Percentiles rank a stretch among this genome's conserved stretches.
Conservation (phyloP, 495 filamentous ascomycete species). For the Staphylotrichum tortipilum region DNA sequence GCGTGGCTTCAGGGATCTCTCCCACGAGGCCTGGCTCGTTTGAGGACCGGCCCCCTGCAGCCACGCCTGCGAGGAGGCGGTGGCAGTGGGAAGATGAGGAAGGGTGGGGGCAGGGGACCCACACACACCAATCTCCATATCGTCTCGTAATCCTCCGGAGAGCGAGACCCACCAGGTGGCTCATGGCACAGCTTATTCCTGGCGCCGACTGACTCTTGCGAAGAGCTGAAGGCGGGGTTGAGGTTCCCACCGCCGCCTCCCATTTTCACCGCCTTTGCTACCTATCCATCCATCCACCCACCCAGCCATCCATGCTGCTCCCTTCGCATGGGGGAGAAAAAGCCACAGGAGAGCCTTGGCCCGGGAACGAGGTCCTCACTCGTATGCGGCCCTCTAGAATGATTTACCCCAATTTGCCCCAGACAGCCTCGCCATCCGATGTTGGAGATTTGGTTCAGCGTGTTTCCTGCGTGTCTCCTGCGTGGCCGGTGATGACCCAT, state of each 20-base stretch:
- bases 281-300: no score
- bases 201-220: conserved; percentile 1
- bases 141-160: not conserved
- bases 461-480: no score
- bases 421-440: no score
- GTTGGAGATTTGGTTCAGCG: no score
- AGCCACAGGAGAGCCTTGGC: no score
- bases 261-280: not conserved
- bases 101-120: no score
- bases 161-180: conserved; percentile 1
- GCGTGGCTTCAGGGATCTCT: conserved; percentile 31
- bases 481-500: no score
- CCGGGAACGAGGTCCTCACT: no score
- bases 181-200: conserved; percentile 1
- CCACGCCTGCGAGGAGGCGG: not conserved
- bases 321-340: no score
- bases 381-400: no score
- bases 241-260: not conserved
- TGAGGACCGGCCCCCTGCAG: conserved; percentile 18
- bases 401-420: no score
- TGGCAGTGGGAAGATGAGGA: not conserved
- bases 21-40: conserved; percentile 20
- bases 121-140: not conserved
- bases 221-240: not conserved
- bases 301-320: no score